Evolutionary conservation across 768 basidiomycete genomes (phyloP).

Genomic region (Gautieria morchelliformis): DNA sequence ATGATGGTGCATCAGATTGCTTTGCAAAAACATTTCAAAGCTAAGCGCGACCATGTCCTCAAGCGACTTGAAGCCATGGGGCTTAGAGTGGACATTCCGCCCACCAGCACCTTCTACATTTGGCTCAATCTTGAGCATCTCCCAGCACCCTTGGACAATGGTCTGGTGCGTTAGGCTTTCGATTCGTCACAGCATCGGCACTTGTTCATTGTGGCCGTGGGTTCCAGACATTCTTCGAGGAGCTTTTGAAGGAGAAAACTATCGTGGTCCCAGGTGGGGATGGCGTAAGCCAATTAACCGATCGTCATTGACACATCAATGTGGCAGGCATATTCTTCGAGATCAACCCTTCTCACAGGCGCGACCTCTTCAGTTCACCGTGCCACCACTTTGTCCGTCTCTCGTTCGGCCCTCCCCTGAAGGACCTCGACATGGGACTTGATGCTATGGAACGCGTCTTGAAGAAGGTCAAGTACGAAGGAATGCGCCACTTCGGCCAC

Average conservation of each 20-base stretch:
- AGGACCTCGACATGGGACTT: conserved; percentile 71
- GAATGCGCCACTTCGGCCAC: conserved; percentile 56
- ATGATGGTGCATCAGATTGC: conserved; percentile 37
- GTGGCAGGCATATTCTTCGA: conserved; percentile 18
- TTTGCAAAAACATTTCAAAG: conserved; percentile 84
- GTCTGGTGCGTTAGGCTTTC: conserved; percentile 42
- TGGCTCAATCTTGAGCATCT: conserved; percentile 83
- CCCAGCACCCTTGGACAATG: conserved; percentile 78
- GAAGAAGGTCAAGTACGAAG: conserved; percentile 54
- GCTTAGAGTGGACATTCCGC: conserved; percentile 68
- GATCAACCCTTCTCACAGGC: conserved; percentile 43
- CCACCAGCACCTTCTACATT: conserved; percentile 83
- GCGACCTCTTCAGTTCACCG: conserved; percentile 83
- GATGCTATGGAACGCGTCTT: conserved; percentile 81
- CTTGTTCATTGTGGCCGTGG: conserved; percentile 1
- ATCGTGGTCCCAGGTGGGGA: conserved; percentile 72
- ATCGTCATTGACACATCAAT: conserved; percentile 53
- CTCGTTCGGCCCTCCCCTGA: conserved; percentile 76
- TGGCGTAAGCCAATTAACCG: conserved; percentile 25
- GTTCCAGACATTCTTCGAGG: conserved; percentile 81
- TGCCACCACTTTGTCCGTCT: conserved; percentile 86
- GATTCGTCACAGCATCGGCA: background rate
- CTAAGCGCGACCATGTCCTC: conserved; percentile 85
- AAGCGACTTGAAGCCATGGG: conserved; percentile 68
- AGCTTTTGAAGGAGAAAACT: conserved; percentile 81